Evolutionary conservation across 257 asterid species (phyloP).

Genomic region (Rubia yunnanensis): DNA sequence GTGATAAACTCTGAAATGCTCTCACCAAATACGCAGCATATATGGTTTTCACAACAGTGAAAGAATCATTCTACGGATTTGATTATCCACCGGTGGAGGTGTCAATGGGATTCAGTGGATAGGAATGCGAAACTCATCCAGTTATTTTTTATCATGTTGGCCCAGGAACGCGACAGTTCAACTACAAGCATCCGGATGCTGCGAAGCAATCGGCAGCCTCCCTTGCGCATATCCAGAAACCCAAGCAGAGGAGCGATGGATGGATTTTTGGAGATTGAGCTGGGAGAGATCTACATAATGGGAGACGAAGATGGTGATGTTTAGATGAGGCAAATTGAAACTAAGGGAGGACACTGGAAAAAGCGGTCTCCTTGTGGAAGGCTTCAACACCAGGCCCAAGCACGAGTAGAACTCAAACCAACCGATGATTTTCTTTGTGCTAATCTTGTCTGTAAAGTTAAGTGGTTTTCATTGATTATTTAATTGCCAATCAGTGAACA

Average conservation of each 20-base stretch:
- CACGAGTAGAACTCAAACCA: neutral
- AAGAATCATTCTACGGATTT: conserved; percentile 29
- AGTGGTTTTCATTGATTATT: no score
- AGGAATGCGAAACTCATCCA: conserved; percentile 18
- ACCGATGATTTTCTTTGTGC: no score
- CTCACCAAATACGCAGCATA: conserved; percentile 63
- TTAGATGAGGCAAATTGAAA: conserved; percentile 43
- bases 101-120: conserved; percentile 30
- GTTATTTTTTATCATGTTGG: conserved; percentile 45
- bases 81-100: conserved; percentile 29
- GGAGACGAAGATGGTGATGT: conserved; percentile 39
- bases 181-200: neutral
- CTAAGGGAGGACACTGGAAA: conserved; percentile 54
- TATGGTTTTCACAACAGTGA: conserved; percentile 42
- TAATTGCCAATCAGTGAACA: no score
- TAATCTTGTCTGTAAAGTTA: no score
- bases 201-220: conserved; percentile 3
- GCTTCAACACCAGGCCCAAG: conserved; percentile 76
- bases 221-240: conserved; percentile 11
- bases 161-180: no score
- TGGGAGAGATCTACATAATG: conserved; percentile 53
- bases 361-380: conserved; percentile 60
- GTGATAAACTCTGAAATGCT: conserved; percentile 36
- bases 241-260: conserved; percentile 47
- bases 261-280: conserved; percentile 67